Base-by-base conservation (phyloP, 495 filamentous ascomycete species). In the Haplographium delicatum region DNA sequence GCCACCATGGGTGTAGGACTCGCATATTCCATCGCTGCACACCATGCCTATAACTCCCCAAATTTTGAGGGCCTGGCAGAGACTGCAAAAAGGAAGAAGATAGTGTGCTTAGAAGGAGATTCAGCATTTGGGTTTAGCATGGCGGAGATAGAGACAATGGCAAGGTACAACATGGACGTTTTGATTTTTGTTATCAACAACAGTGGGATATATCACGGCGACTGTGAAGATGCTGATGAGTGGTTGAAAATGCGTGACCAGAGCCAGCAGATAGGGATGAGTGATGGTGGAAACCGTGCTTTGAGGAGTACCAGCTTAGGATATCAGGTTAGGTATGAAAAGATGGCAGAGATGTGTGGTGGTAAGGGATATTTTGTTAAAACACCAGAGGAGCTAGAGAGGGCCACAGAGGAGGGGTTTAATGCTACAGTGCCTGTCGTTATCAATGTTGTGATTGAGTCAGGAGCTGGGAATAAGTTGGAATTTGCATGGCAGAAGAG, bases 1-100 rank as follows among this genome's bases (percentile, higher is more conserved):
- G 81, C 81, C 0, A 83, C 81, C 2, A 85, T 85, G 81, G 81
- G 81, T 15, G 73, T 83, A 0, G 81, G 81, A 0, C 66, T 84
- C 33, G 81, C 79, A 5, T 83, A 84, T 50, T 74, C 80, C 10
- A 75, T 83, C 37, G 81, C 80, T 1, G 80, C 81, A 0, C 70
- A 79, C 44, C 72, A 69, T 25, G 81, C 80, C 1, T 83, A 80
- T 62, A 83, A 83, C 58, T 59, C 63, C 5, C 56, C 66, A 4
- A 44, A 54, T 4, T 53, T 42, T 4, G 58, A 62, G 51, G 68
- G 61, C 20, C 33, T 43, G 1, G 34, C 50, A 2, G 39, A 52
- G 16, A 20, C 35, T 4, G 20, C 35, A 4, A 30, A 44, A 20
- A 25, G 24, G 6, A 85, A 84, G 63, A 80, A 82, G 33, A 67